Evolutionary conservation across 495 filamentous ascomycete genomes (phyloP).

Genomic region (Neurospora sp.): DNA sequence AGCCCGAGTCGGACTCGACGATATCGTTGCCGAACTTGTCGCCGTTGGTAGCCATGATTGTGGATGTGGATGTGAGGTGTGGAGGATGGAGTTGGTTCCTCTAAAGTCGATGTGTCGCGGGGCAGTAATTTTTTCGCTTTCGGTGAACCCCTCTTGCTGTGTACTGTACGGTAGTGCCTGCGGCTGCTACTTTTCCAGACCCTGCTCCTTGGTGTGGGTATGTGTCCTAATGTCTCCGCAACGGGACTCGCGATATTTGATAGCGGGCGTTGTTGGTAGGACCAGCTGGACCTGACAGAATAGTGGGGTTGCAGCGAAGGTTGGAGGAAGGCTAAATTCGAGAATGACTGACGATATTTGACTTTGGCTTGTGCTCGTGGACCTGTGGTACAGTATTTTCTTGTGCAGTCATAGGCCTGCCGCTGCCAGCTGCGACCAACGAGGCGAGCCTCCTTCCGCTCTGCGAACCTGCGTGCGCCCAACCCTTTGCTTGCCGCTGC

Average conservation of each 20-base stretch:
- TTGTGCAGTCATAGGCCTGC: slow-evolving; percentile 21
- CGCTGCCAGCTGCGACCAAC: slow-evolving; percentile 1
- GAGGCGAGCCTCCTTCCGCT: not conserved
- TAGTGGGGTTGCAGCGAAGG: not conserved
- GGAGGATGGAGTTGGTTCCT: no score
- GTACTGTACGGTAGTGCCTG: not conserved
- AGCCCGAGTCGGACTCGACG: slow-evolving; percentile 35
- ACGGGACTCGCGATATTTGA: not conserved
- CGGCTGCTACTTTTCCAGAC: not conserved
- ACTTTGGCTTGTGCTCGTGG: slow-evolving; percentile 2
- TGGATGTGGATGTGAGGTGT: slow-evolving; percentile 2
- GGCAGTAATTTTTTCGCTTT: slow-evolving; percentile 14
- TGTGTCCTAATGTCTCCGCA: not conserved
- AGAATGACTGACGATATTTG: slow-evolving; percentile 20
- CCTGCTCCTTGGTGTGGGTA: not conserved
- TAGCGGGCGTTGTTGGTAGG: not conserved
- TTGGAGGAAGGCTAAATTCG: not conserved
- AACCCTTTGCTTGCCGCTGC: not conserved
- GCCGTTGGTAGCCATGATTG: slow-evolving; percentile 36
- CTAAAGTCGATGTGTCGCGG: slow-evolving; percentile 11
- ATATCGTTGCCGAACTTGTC: slow-evolving; percentile 40
- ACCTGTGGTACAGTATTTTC: slow-evolving; percentile 10
- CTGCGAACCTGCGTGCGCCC: not conserved
- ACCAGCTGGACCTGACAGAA: not conserved
- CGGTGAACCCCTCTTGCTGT: slow-evolving; percentile 6